Conservation (phyloP, 73 alveolate genomes). For the Blepharisma stoltei region DNA sequence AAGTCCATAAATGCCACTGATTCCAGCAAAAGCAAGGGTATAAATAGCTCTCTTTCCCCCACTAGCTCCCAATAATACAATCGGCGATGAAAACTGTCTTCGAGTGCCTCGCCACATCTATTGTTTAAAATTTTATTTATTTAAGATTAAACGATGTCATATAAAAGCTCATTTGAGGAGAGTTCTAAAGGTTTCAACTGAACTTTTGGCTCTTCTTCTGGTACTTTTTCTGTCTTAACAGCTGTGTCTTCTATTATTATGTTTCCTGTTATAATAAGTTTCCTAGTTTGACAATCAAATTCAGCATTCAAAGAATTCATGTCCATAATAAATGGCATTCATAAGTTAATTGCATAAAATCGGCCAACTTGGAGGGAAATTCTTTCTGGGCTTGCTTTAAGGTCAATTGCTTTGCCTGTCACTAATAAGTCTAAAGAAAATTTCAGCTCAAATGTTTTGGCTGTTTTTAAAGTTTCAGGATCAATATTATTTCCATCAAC, state of each 20-base stretch:
- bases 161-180: slow-evolving; percentile 12
- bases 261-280: background rate
- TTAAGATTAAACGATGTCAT: background rate
- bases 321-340: slow-evolving; percentile 37
- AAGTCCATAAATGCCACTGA: background rate
- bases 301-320: slow-evolving; percentile 25
- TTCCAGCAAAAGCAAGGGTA: background rate
- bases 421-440: slow-evolving; percentile 35
- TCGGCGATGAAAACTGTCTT: background rate
- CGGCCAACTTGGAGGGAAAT: slow-evolving; percentile 35
- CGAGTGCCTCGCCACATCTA: background rate
- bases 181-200: background rate
- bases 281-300: slow-evolving; percentile 27
- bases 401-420: slow-evolving; percentile 41
- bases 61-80: background rate
- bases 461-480: slow-evolving; percentile 15
- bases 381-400: slow-evolving; percentile 34
- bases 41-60: background rate
- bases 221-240: background rate
- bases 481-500: slow-evolving; percentile 42
- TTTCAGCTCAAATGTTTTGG: slow-evolving; percentile 30
- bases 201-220: background rate
- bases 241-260: background rate
- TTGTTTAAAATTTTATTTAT: background rate
- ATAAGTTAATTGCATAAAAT: slow-evolving; percentile 33